These are phyloP conservation scores for Mycena venus DNA, from an alignment of 768 basidiomycete genomes.

Conservation along the genomic window DNA sequence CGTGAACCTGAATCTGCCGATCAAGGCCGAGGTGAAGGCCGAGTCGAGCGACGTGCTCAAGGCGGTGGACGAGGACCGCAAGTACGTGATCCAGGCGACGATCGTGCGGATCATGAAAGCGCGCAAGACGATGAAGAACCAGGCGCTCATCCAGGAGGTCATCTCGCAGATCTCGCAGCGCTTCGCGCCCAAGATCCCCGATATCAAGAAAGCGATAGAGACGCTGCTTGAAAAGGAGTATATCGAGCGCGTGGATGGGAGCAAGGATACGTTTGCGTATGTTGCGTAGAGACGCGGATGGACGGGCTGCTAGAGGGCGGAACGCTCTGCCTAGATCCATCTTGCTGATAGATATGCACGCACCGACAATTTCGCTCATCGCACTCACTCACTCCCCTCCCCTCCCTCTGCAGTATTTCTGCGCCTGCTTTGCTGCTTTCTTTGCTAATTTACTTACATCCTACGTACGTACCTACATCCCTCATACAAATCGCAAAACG, in stretches of 20 bases:
- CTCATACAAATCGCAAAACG: background rate
- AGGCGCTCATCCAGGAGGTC: slow-evolving; percentile 89
- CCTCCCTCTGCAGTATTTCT: background rate
- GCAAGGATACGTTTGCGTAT: slow-evolving; percentile 90
- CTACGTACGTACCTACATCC: background rate
- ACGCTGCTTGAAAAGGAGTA: slow-evolving; percentile 97
- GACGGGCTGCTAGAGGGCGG: background rate
- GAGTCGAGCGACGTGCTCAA: slow-evolving; percentile 92
- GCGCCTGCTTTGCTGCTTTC: background rate
- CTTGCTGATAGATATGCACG: background rate
- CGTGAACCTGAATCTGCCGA: slow-evolving; percentile 90
- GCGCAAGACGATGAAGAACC: slow-evolving; percentile 95
- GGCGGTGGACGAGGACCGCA: slow-evolving; percentile 96
- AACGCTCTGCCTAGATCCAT: background rate
- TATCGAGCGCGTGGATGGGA: slow-evolving; percentile 92
- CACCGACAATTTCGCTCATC: background rate
- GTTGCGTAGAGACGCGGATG: slow-evolving; percentile 72
- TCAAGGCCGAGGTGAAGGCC: slow-evolving; percentile 95
- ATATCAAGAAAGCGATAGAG: slow-evolving; percentile 98
- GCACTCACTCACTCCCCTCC: background rate
- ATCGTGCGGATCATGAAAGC: slow-evolving; percentile 98
- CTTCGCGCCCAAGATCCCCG: slow-evolving; percentile 93
- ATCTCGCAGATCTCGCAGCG: slow-evolving; percentile 91
- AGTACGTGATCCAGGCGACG: slow-evolving; percentile 95
- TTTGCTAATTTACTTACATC: background rate